Evolutionary conservation across 805 yeast species (phyloP).

Genomic region (Saccharomycopsis oosterbeekiorum): DNA sequence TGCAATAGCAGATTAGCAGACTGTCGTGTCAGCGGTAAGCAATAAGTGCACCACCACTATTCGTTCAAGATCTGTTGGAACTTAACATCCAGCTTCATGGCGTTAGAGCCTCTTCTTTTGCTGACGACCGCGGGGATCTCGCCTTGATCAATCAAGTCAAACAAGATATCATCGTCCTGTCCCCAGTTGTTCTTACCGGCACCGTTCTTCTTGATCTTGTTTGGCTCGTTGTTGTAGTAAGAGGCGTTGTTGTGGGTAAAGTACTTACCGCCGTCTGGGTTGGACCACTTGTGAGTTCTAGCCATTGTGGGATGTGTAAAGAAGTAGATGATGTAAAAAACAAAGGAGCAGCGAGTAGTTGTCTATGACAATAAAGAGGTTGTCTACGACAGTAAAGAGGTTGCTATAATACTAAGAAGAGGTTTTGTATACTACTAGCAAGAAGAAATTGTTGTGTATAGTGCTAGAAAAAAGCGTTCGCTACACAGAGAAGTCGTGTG

Average conservation of each 20-base stretch:
- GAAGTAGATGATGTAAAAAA: neutral
- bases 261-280: conserved; percentile 56
- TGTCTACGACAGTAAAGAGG: neutral
- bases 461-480: neutral
- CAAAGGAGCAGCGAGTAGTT: neutral
- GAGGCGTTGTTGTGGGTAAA: conserved; percentile 67
- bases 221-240: conserved; percentile 52
- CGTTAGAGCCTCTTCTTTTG: conserved; percentile 31
- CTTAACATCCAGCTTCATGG: neutral
- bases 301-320: conserved; percentile 39
- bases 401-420: no score
- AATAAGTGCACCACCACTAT: neutral
- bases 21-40: no score
- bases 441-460: neutral
- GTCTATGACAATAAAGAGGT: neutral
- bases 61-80: neutral
- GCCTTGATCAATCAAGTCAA: conserved; percentile 50
- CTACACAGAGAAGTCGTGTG: neutral
- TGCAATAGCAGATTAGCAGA: no score
- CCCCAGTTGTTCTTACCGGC: conserved; percentile 91
- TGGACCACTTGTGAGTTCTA: conserved; percentile 70
- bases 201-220: conserved; percentile 71
- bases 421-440: no score
- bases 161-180: conserved; percentile 63
- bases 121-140: conserved; percentile 40